Evolutionary conservation across 352 stramenopile species (phyloP).

Genomic region (Achlya hypogyna): DNA sequence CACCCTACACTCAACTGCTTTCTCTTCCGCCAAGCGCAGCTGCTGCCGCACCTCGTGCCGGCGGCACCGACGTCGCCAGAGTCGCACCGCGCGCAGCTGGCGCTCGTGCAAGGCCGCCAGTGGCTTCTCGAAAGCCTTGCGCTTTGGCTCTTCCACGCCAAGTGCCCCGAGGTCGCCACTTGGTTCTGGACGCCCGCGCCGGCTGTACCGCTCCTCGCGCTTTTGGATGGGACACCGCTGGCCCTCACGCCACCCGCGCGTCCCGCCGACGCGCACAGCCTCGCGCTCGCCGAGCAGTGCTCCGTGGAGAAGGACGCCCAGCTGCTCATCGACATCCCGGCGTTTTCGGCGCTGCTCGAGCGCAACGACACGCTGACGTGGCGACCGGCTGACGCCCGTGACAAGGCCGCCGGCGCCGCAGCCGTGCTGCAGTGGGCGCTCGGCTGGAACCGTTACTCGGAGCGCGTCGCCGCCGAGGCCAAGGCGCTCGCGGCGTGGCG

Average conservation of each 20-base stretch:
- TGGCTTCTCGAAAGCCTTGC: constrained; percentile 78
- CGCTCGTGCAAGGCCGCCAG: constrained; percentile 62
- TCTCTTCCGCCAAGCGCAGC: background rate
- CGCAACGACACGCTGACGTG: background rate
- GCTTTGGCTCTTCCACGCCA: constrained; percentile 15
- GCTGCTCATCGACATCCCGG: constrained; percentile 62
- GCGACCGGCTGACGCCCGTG: background rate
- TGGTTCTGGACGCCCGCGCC: background rate
- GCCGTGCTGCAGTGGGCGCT: constrained; percentile 67
- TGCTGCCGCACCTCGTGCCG: background rate
- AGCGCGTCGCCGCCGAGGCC: constrained; percentile 68
- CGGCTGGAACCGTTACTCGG: constrained; percentile 79
- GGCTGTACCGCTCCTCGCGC: background rate
- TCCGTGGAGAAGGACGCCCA: constrained; percentile 1
- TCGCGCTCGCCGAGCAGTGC: constrained; percentile 3
- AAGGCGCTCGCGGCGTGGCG: constrained; percentile 68
- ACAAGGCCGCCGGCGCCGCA: constrained; percentile 22
- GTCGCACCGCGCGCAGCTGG: background rate
- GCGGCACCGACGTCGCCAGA: no score
- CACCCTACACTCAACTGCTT: constrained; percentile 4
- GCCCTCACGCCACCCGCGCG: background rate
- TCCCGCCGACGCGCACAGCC: background rate
- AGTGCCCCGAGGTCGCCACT: background rate
- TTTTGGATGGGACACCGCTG: constrained; percentile 3
- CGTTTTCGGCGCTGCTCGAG: background rate